Evolutionary conservation across 176 grass and related monocot genomes (phyloP), one percentile per base, ranked within the genome.

Genomic region (Zizania latifolia): DNA sequence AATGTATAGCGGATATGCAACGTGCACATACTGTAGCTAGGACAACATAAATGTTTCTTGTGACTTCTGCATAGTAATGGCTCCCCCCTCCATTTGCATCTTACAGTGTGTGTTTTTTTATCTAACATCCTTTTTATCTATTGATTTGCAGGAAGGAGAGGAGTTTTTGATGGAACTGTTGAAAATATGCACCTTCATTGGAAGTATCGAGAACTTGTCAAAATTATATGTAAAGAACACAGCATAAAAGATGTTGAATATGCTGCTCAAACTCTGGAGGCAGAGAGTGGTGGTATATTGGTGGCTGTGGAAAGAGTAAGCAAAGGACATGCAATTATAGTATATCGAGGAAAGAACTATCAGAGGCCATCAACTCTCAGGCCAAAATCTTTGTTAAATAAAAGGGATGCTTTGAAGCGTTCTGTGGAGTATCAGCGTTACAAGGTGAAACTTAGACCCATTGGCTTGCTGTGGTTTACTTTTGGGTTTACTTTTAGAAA

Each of bases 111-210:
- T 7, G n/a, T 53, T 33, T 56, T 58, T 58, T 46, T n/a, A 43
- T 68, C 12, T 45, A 60, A 39, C 44, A 19, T 0, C 7, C 21
- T 63, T 74, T 41, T 76, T 75, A 34, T 34, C 40, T 71, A 50
- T 69, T 82, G 35, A 50, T 65, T 75, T 74, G 76, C 83, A 98
- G 94, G 94, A 54, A 89, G 94, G 58, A 93, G 75, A 79, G 91
- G 94, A 74, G 90, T 93, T 68, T 98, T 98, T 87, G 86, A 93
- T 72, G 94, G 94, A 50, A 93, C 91, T 41, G 81, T 93, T 59
- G 94, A 98, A 87, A 93, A 98, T 64, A 92, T 98, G 94, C 94
- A 98, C 68, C 88, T 98, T 70, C 91, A 92, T 58, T 98, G 91
- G 91, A 98, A 98, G 63, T 98, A 98, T 74, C 75, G 88, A 70